Evolutionary conservation across 2,329 filamentous ascomycete species (phyloP), one percentile per base, ranked within the genome.

Genomic region (Lizonia empirigonia): DNA sequence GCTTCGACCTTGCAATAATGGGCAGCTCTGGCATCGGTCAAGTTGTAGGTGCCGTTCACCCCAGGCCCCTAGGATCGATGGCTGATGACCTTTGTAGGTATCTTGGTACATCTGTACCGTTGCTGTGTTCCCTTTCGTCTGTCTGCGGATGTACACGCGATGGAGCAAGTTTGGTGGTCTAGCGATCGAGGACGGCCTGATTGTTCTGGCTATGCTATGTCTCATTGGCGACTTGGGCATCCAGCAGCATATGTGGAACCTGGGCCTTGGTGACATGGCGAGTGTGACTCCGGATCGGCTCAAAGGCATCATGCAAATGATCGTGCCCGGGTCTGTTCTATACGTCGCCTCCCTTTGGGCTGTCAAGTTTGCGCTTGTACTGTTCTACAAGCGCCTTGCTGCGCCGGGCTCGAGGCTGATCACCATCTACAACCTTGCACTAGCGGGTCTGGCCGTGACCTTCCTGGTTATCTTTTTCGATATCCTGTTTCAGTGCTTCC

Each of bases 301-400:
- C 30, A 57, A 63, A 37, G 53, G 56, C 15, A 66, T 65, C 50
- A 57, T 60, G 53, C 56, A 67, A 33, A 74, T 76, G 68, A 76
- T 76, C 23, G 63, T 76, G 1, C 74, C 74, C 1, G 74, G 74
- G 12, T 76, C 74, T 1, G 64, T 71, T 2, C 67, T 77, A 2
- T 77, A 77, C 36, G 72, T 76, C 0, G 60, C 74, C 2, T 75
- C 74, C 2, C 50, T 77, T 5, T 77, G 74, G 74, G 60, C 71
- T 10, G 72, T 77, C 59, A 77, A 77, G 38, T 61, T 75, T 5
- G 73, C 74, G 4, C 60, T 77, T 4, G 73, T 77, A 7, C 34
- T 76, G 1, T 76, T 77, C 47, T 77, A 77, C 63, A 77, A 76
- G 29, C 67, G 65, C 27, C 68, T 77, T 15, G 71, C 74, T 2